A percentile compares a stretch with the other conserved stretches of the same genome.
These are phyloP conservation scores for Scedosporium dehoogii DNA, from an alignment of 2,329 filamentous ascomycete species.

Conservation along the genomic window DNA sequence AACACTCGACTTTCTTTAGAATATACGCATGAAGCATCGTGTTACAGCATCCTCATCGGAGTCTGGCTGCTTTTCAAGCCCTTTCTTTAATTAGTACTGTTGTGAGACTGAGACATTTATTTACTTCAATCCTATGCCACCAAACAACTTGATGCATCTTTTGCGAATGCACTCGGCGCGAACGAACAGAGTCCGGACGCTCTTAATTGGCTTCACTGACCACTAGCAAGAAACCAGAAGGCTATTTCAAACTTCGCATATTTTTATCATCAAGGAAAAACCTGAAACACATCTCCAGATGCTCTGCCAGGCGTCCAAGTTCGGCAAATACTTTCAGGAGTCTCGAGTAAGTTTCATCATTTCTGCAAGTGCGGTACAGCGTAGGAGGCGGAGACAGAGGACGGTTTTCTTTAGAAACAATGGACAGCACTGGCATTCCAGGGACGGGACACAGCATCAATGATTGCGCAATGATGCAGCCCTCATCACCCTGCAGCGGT, in stretches of 20 bases:
- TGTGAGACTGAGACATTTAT: neutral
- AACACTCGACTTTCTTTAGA: neutral
- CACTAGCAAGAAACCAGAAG: neutral
- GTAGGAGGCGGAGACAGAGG: neutral
- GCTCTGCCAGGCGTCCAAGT: neutral
- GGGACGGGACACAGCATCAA: too few species aligned
- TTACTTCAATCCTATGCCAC: too few species aligned
- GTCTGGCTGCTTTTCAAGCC: neutral
- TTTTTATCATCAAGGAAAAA: neutral
- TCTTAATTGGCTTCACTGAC: neutral
- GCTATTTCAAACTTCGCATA: neutral
- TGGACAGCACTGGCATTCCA: neutral
- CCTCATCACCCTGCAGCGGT: neutral
- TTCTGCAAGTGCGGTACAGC: neutral
- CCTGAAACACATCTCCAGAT: constrained; percentile 2
- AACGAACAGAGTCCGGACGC: neutral
- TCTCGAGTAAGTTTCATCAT: constrained; percentile 6
- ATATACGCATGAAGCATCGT: neutral
- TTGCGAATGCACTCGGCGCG: neutral
- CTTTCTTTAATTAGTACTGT: neutral
- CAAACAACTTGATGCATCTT: neutral
- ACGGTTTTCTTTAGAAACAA: neutral
- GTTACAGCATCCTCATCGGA: neutral
- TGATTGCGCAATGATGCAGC: too few species aligned
- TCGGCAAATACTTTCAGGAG: neutral